Evolutionary conservation across 352 stramenopile genomes (phyloP).

Genomic region (Pythium grandisporangium): DNA sequence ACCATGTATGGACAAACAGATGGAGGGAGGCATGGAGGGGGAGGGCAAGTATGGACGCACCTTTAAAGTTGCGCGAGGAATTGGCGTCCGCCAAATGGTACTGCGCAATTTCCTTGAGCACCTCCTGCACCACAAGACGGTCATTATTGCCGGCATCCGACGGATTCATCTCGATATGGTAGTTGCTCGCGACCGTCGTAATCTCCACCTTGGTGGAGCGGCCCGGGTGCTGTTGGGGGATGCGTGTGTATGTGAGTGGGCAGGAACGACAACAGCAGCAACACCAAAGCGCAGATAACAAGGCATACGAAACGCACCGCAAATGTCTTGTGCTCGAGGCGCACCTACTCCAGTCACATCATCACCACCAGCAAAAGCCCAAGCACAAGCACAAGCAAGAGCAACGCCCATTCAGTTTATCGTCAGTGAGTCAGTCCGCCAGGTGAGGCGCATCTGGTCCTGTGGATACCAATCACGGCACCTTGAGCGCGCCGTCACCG

Average conservation of each 20-base stretch:
- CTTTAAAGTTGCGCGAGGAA: constrained; percentile 66
- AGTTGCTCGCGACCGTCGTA: constrained; percentile 96
- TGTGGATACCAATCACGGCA: too few relatives aligned
- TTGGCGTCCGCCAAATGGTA: constrained; percentile 78
- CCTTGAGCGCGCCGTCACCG: constrained; percentile 90
- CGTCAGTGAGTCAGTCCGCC: too few relatives aligned
- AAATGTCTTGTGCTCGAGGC: constrained; percentile 89
- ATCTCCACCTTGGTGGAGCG: constrained; percentile 94
- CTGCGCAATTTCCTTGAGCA: constrained; percentile 99
- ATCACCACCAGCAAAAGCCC: background rate
- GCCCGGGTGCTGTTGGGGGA: constrained; percentile 27
- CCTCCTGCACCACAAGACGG: constrained; percentile 96
- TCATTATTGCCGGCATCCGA: constrained; percentile 96
- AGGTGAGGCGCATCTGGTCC: too few relatives aligned
- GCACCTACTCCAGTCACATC: constrained; percentile 28
- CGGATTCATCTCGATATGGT: constrained; percentile 99
- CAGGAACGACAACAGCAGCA: too few relatives aligned
- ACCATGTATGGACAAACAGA: too few relatives aligned
- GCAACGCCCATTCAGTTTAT: too few relatives aligned
- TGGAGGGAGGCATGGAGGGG: background rate
- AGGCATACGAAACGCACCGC: constrained; percentile 39
- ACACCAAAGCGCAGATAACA: background rate
- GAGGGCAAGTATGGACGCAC: constrained; percentile 4
- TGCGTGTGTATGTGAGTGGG: too few relatives aligned
- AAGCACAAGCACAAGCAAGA: too few relatives aligned